Evolutionary conservation across 768 basidiomycete species (phyloP).

Genomic region (Russula griseocarnosa): DNA sequence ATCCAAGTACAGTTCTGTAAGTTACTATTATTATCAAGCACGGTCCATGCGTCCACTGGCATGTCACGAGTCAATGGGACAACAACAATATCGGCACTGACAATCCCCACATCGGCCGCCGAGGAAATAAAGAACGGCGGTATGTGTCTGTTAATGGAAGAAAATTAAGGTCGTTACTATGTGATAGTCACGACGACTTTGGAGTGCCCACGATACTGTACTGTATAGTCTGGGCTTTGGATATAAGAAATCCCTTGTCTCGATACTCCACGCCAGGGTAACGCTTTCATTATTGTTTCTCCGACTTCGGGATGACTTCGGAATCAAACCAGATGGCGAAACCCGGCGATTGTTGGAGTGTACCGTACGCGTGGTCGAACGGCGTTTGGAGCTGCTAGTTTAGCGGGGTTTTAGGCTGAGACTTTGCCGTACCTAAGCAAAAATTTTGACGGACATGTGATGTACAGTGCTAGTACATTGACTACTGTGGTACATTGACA

Average conservation of each 20-base stretch:
- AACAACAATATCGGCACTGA: not conserved
- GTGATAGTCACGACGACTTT: too few relatives aligned
- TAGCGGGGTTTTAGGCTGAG: not conserved
- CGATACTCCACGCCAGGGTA: not conserved
- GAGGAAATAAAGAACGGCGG: not conserved
- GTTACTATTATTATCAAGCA: too few relatives aligned
- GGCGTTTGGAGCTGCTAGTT: constrained; percentile 5
- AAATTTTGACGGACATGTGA: not conserved
- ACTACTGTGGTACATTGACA: not conserved
- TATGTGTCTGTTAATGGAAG: not conserved
- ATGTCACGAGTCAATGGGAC: not conserved
- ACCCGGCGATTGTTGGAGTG: not conserved
- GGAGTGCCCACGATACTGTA: too few relatives aligned
- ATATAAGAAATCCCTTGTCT: not conserved
- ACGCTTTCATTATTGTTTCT: not conserved
- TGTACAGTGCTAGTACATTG: not conserved
- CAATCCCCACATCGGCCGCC: constrained; percentile 1
- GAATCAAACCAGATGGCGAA: not conserved
- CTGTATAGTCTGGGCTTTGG: not conserved
- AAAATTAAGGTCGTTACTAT: too few relatives aligned
- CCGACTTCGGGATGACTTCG: not conserved
- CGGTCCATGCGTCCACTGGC: not conserved
- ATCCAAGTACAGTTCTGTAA: not conserved
- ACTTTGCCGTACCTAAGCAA: not conserved
- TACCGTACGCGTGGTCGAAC: not conserved